phyloP scores from a whole-genome alignment of 306 rosid species.

The Alnus glutinosa region DNA sequence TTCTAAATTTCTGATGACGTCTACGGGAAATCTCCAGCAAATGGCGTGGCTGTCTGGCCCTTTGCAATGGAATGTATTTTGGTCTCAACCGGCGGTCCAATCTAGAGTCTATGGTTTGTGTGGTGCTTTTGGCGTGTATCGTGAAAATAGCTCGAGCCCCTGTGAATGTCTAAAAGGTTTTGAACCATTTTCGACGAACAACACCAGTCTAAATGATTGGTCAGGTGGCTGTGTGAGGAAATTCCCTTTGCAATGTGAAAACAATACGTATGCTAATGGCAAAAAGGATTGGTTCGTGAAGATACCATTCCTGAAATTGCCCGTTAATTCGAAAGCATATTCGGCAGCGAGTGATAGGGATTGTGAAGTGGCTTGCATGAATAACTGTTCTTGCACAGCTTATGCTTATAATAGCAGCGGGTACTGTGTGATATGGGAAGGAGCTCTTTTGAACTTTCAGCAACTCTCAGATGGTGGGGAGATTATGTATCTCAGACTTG shows the following conservation, averaged over 20 bases:
- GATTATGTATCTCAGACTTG: neutral
- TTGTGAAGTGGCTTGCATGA: neutral
- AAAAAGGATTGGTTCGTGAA: neutral
- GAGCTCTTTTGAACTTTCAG: neutral
- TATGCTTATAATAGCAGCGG: neutral
- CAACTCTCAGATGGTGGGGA: neutral
- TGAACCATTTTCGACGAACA: neutral
- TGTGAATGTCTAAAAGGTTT: neutral
- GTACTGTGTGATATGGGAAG: neutral
- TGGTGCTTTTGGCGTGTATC: neutral
- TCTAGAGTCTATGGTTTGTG: neutral
- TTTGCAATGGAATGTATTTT: neutral
- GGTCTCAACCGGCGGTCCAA: neutral
- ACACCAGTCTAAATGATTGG: neutral
- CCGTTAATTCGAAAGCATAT: neutral
- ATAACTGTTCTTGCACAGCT: neutral
- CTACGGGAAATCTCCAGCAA: neutral
- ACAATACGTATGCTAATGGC: neutral
- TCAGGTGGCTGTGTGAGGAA: neutral
- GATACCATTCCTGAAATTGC: neutral
- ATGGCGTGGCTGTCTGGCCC: neutral
- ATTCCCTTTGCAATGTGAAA: neutral
- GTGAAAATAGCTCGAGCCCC: neutral
- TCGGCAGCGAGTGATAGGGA: neutral
- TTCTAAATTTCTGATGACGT: neutral